Conservation (phyloP, 1,139 yeast genomes). For the Yamadazyma atlantica region DNA sequence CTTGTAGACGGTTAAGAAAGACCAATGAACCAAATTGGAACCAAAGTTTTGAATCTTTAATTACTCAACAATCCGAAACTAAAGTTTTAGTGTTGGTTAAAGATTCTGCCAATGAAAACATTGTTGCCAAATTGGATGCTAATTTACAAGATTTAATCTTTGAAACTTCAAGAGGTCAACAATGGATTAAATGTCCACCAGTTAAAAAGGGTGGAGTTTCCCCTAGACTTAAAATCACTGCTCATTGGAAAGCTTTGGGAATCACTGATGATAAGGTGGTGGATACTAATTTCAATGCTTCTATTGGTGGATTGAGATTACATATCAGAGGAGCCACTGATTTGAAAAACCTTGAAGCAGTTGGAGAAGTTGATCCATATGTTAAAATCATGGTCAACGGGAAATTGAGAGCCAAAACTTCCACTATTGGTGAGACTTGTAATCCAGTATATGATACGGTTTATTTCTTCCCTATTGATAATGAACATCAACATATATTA, state of each 20-base stretch:
- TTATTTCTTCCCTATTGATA: constrained; percentile 61
- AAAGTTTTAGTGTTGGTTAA: constrained; percentile 54
- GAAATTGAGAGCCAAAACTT: constrained; percentile 54
- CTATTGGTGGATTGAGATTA: constrained; percentile 66
- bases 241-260: constrained; percentile 72
- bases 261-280: constrained; percentile 49
- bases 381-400: constrained; percentile 59
- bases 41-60: constrained; percentile 57
- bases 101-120: constrained; percentile 50
- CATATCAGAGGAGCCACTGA: constrained; percentile 55
- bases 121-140: constrained; percentile 55
- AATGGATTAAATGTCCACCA: constrained; percentile 48
- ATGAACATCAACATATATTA: constrained; percentile 58
- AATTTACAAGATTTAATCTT: constrained; percentile 55
- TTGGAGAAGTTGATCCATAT: constrained; percentile 76
- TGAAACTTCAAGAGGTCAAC: constrained; percentile 53
- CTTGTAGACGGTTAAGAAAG: constrained; percentile 60
- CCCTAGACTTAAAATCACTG: constrained; percentile 53
- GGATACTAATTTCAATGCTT: constrained; percentile 47
- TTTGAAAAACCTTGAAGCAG: constrained; percentile 58
- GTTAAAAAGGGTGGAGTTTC: constrained; percentile 29
- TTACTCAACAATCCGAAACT: constrained; percentile 59
- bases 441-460: constrained; percentile 60
- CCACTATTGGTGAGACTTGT: constrained; percentile 52
- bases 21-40: constrained; percentile 75